Percentiles rank a stretch among this genome's conserved stretches.
phyloP scores from a whole-genome alignment of 2,329 filamentous ascomycete species.

The Epichloe uncinata region DNA sequence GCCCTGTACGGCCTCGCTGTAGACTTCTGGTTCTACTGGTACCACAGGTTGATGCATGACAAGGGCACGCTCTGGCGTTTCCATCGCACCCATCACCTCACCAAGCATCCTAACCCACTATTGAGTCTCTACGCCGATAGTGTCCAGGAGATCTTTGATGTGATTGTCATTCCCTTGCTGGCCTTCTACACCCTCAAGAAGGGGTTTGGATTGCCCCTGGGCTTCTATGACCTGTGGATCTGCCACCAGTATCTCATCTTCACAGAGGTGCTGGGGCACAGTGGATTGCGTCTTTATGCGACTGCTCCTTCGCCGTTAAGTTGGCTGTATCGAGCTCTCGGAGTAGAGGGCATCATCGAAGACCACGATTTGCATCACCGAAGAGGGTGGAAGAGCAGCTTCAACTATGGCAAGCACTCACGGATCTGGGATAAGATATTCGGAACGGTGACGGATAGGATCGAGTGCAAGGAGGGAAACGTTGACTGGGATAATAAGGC shows the following conservation, averaged over 20 bases:
- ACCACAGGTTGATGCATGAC: conserved; percentile 25
- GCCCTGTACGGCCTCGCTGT: conserved; percentile 3
- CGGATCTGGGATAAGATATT: conserved; percentile 23
- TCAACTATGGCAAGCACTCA: conserved; percentile 27
- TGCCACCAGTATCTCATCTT: conserved; percentile 30
- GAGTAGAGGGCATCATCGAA: conserved; percentile 26
- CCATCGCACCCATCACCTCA: conserved; percentile 31
- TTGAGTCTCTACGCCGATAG: conserved; percentile 27
- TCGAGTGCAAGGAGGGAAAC: conserved; percentile 20
- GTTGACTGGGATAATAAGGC: conserved; percentile 7
- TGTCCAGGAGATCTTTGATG: conserved; percentile 29
- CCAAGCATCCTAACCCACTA: conserved; percentile 8
- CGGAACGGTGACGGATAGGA: conserved; percentile 21
- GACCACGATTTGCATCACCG: conserved; percentile 30
- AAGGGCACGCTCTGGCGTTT: conserved; percentile 21
- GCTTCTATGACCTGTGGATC: conserved; percentile 34
- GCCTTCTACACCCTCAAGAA: conserved; percentile 22
- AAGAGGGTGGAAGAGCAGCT: conserved; percentile 22
- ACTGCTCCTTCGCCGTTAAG: conserved; percentile 20
- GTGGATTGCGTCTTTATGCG: conserved; percentile 23
- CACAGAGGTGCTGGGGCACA: conserved; percentile 25
- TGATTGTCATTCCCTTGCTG: conserved; percentile 26
- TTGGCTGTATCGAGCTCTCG: conserved; percentile 19
- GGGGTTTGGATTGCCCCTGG: conserved; percentile 25
- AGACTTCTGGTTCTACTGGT: conserved; percentile 7